Evolutionary conservation across 2,329 filamentous ascomycete genomes (phyloP).

Genomic region (Penicillium hesseltinei): DNA sequence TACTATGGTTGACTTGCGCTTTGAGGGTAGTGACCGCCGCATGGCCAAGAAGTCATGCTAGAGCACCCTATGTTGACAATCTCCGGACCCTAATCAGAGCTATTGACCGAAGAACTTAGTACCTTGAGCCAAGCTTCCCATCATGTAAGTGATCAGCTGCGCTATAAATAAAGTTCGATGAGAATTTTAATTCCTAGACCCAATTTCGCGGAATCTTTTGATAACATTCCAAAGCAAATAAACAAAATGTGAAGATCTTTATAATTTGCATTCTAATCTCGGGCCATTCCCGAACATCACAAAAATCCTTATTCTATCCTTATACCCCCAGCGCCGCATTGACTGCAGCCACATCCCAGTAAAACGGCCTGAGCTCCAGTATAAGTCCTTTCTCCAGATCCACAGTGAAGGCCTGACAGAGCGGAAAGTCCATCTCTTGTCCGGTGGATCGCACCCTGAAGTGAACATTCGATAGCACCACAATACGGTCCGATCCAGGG

Average conservation of each 20-base stretch:
- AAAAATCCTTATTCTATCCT: not conserved
- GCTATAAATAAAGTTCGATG: not conserved
- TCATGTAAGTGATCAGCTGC: not conserved
- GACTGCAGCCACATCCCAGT: not conserved
- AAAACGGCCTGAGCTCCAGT: not conserved
- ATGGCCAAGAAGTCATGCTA: not conserved
- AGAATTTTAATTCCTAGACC: not conserved
- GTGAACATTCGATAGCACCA: too few species aligned
- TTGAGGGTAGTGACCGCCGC: not conserved
- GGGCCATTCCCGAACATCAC: too few species aligned
- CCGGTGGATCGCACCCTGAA: not conserved
- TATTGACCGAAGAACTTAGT: not conserved
- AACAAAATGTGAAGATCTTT: not conserved
- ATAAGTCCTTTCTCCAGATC: not conserved
- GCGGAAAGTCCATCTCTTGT: not conserved
- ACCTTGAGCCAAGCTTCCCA: not conserved
- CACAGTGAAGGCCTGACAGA: not conserved
- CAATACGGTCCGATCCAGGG: too few species aligned
- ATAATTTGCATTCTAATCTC: not conserved
- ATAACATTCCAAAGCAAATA: not conserved
- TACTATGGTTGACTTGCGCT: not conserved
- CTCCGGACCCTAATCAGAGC: not conserved
- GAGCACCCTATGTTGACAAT: not conserved
- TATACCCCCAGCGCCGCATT: not conserved
- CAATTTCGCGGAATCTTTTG: not conserved